Evolutionary conservation across 164 flowering plant species (phyloP).

Genomic region (Euptelea pleiosperma): DNA sequence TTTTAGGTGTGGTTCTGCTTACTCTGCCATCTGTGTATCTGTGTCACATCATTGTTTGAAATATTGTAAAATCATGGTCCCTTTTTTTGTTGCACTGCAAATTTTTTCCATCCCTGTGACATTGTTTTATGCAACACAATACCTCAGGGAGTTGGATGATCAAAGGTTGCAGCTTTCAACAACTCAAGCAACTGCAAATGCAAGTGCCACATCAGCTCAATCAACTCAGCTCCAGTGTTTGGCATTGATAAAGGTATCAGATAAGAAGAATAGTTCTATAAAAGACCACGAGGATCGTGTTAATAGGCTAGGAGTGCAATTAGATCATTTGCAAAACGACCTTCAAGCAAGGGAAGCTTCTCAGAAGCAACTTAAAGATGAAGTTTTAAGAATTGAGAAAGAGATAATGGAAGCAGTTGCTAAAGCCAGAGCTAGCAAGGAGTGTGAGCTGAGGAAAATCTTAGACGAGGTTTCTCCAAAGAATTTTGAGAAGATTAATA

Average conservation of each 20-base stretch:
- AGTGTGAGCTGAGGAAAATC: conserved; percentile 56
- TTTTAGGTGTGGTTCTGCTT: no score
- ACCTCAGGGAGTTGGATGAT: conserved; percentile 57
- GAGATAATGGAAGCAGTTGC: conserved; percentile 74
- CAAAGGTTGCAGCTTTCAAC: conserved; percentile 54
- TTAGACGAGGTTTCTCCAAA: conserved; percentile 70
- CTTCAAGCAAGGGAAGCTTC: conserved; percentile 69
- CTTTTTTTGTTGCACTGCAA: no score
- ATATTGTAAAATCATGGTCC: no score
- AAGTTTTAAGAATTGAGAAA: conserved; percentile 62
- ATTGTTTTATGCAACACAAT: conserved; percentile 34
- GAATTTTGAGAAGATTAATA: conserved; percentile 63
- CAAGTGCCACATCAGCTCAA: conserved; percentile 72
- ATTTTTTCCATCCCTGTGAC: background rate
- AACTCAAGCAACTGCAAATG: conserved; percentile 65
- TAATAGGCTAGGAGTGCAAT: conserved; percentile 58
- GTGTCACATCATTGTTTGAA: no score
- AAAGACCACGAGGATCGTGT: conserved; percentile 69
- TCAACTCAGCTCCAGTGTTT: conserved; percentile 66
- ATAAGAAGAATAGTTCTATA: conserved; percentile 55
- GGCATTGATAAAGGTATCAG: conserved; percentile 51
- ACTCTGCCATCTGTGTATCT: no score
- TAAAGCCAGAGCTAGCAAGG: conserved; percentile 56
- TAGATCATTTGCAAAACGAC: conserved; percentile 69
- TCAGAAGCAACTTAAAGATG: conserved; percentile 78